Conservation (phyloP, 2,329 filamentous ascomycete genomes). For the Fusarium sp. region DNA sequence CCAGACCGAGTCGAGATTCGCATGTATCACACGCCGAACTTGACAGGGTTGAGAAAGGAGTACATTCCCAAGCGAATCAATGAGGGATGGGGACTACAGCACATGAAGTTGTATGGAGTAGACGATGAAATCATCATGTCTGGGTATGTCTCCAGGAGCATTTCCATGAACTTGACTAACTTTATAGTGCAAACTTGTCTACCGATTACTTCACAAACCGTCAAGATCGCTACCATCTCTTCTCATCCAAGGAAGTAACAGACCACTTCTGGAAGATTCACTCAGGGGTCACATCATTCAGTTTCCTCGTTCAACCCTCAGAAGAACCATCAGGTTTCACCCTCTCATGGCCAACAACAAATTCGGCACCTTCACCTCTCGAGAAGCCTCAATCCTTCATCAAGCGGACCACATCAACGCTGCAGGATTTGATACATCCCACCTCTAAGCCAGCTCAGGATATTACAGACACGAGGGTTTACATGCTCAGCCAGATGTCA, state of each 20-base stretch:
- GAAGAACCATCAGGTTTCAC: constrained; percentile 67
- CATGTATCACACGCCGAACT: constrained; percentile 98
- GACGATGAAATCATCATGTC: constrained; percentile 97
- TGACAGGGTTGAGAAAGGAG: constrained; percentile 87
- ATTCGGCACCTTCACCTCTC: constrained; percentile 81
- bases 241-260: constrained; percentile 81
- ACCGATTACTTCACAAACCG: constrained; percentile 96
- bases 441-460: constrained; percentile 31
- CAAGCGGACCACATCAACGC: constrained; percentile 71
- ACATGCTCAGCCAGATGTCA: constrained; percentile 89
- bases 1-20: constrained; percentile 87
- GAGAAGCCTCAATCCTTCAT: constrained; percentile 78
- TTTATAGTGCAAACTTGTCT: constrained; percentile 80
- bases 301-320: constrained; percentile 80
- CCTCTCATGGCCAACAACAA: constrained; percentile 79
- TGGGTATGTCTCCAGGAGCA: constrained; percentile 64
- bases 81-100: constrained; percentile 97
- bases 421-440: constrained; percentile 74
- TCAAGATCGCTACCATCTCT: constrained; percentile 94
- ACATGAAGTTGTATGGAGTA: constrained; percentile 98
- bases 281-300: constrained; percentile 80
- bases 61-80: constrained; percentile 91
- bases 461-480: constrained; percentile 76
- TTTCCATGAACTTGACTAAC: constrained; percentile 22
- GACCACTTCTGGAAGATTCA: constrained; percentile 87